phyloP scores from a whole-genome alignment of 129 eudicot genomes.

The Pulicaria dysenterica region DNA sequence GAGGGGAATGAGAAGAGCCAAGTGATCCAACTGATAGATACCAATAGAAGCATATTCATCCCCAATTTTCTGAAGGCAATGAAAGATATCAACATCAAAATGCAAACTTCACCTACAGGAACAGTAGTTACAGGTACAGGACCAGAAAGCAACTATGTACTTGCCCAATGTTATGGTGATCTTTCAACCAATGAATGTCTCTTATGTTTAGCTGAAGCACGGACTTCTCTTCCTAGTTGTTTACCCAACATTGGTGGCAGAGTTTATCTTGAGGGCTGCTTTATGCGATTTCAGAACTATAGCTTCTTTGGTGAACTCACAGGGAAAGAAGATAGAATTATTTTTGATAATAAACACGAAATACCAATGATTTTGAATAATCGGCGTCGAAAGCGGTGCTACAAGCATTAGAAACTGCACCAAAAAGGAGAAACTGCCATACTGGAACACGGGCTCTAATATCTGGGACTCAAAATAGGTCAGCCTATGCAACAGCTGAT shows the following conservation, averaged over 20 bases:
- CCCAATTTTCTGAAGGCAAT: conserved; percentile 19
- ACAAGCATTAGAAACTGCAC: conserved; percentile 38
- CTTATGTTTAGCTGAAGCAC: conserved; percentile 38
- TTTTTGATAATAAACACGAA: conserved; percentile 35
- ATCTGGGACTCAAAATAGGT: conserved; percentile 25
- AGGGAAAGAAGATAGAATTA: conserved; percentile 21
- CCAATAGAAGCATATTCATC: conserved; percentile 10
- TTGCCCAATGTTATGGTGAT: conserved; percentile 49
- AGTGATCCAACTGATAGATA: conserved; percentile 12
- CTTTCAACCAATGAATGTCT: conserved; percentile 41
- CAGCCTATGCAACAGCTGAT: conserved; percentile 38
- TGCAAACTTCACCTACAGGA: conserved; percentile 27
- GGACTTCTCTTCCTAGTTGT: conserved; percentile 43
- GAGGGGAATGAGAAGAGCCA: conserved; percentile 23
- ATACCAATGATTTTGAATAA: conserved; percentile 24
- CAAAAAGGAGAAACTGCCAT: conserved; percentile 8
- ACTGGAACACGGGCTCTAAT: conserved; percentile 27
- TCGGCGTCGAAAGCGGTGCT: conserved; percentile 36
- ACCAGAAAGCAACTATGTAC: conserved; percentile 26
- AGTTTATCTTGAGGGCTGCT: conserved; percentile 50
- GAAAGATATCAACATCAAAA: conserved; percentile 17
- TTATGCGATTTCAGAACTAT: conserved; percentile 44
- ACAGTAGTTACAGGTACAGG: conserved; percentile 36
- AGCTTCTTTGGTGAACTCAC: conserved; percentile 36
- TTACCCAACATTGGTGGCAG: conserved; percentile 44